Evolutionary conservation across 805 yeast species (phyloP), one percentile per base, ranked within the genome.

Genomic region (Yamadazyma sp.): DNA sequence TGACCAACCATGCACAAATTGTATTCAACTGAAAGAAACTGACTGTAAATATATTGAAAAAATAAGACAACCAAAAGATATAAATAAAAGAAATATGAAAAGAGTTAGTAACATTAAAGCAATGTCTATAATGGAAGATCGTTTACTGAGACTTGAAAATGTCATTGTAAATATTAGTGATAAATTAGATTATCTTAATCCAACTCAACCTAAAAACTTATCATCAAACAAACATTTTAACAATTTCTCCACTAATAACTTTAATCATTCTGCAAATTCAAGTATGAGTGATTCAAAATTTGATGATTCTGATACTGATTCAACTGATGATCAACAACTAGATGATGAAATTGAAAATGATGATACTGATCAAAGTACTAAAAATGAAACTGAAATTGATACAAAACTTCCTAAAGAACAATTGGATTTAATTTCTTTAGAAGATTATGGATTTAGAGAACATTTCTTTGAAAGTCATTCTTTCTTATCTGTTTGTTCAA

Each of bases 381-480:
- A 38, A 5, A 51, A 45, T 4, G 44, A 39, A 10, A 44, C 42
- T 14, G 38, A 30, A 10, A 49, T 36, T 7, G 42, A 41, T n/a
- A 35, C 17, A 19, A 30, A 30, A 3, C 38, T 23, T 6, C 38
- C 20, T 6, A 18, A 30, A 5, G 18, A 12, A 13, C 18, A 12
- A 7, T 16, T 13, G 7, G 28, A 26, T 14, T 5, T 6, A 12
- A 26, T 11, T 7, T 22, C 7, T 8, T 13, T 7, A 8, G 27
- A 25, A 6, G 23, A 7, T 8, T 21, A 15, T 23, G 27, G 7
- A 7, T 9, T 14, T 8, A 13, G 38, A 18, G 54, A 49, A 26
- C 54, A 55, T 19, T 65, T 50, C 36, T 52, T 56, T 24, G 70
- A 69, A 6, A 46, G 58, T 18, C 71, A 65, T 38, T 62, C 70